phyloP scores from a whole-genome alignment of 2,329 filamentous ascomycete genomes.

The Clarireedia monteithiana region DNA sequence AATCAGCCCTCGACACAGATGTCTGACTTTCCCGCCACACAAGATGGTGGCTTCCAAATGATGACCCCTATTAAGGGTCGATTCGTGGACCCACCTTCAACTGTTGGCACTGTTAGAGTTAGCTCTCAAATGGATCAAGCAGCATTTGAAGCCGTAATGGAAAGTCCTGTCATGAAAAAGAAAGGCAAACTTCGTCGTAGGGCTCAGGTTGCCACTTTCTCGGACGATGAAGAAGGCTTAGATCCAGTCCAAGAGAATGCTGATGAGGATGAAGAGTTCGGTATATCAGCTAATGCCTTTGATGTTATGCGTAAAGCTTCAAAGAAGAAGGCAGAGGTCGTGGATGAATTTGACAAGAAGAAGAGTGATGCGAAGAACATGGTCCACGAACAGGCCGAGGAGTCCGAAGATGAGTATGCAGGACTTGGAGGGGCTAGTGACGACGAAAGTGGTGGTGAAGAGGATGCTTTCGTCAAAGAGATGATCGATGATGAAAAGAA shows the following conservation, averaged over 20 bases:
- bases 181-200: constrained; percentile 49
- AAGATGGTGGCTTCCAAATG: constrained; percentile 70
- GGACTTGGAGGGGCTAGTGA: constrained; percentile 85
- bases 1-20: constrained; percentile 45
- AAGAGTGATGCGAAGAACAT: constrained; percentile 81
- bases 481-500: constrained; percentile 88
- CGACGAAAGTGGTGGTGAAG: constrained; percentile 72
- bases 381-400: constrained; percentile 88
- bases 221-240: constrained; percentile 26
- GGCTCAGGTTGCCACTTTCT: constrained; percentile 36
- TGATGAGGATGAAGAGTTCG: constrained; percentile 28
- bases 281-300: constrained; percentile 30
- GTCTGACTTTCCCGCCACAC: constrained; percentile 68
- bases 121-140: constrained; percentile 20
- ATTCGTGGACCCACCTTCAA: constrained; percentile 58
- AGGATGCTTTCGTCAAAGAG: constrained; percentile 65
- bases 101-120: constrained; percentile 60
- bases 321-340: constrained; percentile 39
- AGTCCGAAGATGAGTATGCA: constrained; percentile 97
- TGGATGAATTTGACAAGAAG: constrained; percentile 68
- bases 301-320: constrained; percentile 60
- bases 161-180: constrained; percentile 58
- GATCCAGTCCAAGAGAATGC: constrained; percentile 16
- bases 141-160: constrained; percentile 35
- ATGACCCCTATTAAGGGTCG: constrained; percentile 63